Evolutionary conservation across 257 asterid genomes (phyloP), one percentile per base, ranked within the genome.

Genomic region (Haberlea rhodopensis): DNA sequence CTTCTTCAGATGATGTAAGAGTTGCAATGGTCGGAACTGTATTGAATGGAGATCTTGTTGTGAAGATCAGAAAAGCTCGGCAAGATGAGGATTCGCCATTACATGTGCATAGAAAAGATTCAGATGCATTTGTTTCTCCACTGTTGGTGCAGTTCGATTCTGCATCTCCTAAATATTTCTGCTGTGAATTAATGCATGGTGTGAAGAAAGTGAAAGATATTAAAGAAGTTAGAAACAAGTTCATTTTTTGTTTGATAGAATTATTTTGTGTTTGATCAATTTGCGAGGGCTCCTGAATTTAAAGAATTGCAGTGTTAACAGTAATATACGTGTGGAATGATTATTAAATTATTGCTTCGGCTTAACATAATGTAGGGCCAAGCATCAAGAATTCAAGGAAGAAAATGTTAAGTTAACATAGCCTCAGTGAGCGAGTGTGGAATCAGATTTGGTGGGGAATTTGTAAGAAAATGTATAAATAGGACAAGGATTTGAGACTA

Each of bases 51-150:
- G 29, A 16, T 22, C 9, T 71, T 1, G 94, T 77, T 60, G 74
- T 65, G 83, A 86, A 86, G 45, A 78, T 74, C 63, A 86, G 73
- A 46, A 81, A 83, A 28, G 94, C 82, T 48, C 48, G 58, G 75
- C 90, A 83, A 46, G 90, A 66, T 8, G 66, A 62, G 26, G 32
- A 8, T 6, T 55, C 37, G n/a, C 81, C 81, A 21, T 79, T 85
- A 69, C 85, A 83, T 8, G 80, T 53, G 67, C 81, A 77, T 19
- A 76, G 82, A 63, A 59, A 62, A 19, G 82, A 61, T 22, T 73
- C 68, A 1, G 76, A 56, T 5, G 74, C 71, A 4, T 5, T 34
- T 4, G 37, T 37, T 29, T 28, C 70, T 1, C 57, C 40, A 2
- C 8, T 71, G 58, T 2, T 7, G 66, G 72, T 29, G 67, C 90